phyloP scores from a whole-genome alignment of 2,329 filamentous ascomycete genomes.

The Clonostachys byssicola region DNA sequence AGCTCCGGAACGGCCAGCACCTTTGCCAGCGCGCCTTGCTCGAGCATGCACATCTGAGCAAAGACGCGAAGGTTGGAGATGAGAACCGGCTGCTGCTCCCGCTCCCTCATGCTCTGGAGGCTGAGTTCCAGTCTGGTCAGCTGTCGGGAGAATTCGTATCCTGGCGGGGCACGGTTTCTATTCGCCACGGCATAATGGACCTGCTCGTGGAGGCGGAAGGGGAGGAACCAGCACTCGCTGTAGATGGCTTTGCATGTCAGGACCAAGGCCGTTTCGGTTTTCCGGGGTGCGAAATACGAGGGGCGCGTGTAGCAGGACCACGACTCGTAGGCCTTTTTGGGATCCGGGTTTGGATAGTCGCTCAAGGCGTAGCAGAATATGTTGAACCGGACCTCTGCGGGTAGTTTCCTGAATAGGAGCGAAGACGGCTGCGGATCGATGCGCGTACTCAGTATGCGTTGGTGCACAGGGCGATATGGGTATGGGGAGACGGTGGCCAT shows the following conservation, averaged over 20 bases:
- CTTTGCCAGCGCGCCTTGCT: constrained; percentile 14
- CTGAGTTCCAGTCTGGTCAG: background rate
- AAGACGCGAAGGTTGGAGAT: constrained; percentile 30
- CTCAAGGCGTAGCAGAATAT: constrained; percentile 38
- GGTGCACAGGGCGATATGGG: too few species aligned
- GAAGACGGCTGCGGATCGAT: background rate
- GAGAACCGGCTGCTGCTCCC: constrained; percentile 4
- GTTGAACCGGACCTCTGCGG: constrained; percentile 40
- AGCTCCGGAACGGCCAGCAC: constrained; percentile 21
- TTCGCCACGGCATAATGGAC: constrained; percentile 26
- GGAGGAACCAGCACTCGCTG: constrained; percentile 34
- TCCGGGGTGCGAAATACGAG: constrained; percentile 28
- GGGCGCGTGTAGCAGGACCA: constrained; percentile 33
- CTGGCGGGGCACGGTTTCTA: constrained; percentile 20
- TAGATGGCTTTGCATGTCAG: constrained; percentile 36
- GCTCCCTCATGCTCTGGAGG: background rate
- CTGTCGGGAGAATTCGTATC: constrained; percentile 2
- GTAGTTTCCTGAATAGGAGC: constrained; percentile 29
- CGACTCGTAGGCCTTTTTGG: constrained; percentile 13
- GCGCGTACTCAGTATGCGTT: background rate
- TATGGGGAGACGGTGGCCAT: too few species aligned
- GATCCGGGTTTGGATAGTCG: constrained; percentile 26
- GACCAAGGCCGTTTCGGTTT: constrained; percentile 29
- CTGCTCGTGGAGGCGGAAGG: constrained; percentile 30
- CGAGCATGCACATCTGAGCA: constrained; percentile 33